Evolutionary conservation across 108 stramenopile genomes (phyloP).

Genomic region (Discostella pseudostelligera): DNA sequence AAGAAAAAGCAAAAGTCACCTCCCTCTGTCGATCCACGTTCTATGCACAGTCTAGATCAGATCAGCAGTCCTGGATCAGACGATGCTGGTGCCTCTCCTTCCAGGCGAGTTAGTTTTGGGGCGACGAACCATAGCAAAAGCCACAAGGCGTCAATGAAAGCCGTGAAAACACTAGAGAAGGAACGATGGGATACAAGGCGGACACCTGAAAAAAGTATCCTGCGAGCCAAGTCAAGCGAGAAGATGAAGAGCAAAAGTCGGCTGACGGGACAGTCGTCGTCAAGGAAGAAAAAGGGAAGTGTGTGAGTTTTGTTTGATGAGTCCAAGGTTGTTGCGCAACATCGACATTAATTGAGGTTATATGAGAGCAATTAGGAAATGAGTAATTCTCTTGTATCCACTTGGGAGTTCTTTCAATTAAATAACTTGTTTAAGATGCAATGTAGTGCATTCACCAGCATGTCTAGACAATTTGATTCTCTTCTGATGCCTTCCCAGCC

Average conservation of each 20-base stretch:
- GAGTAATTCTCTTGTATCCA: no score
- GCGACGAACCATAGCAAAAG: constrained; percentile 66
- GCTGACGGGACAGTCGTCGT: background rate
- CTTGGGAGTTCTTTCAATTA: no score
- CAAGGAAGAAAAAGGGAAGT: constrained; percentile 7
- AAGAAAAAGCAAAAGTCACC: constrained; percentile 54
- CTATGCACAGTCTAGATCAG: constrained; percentile 19
- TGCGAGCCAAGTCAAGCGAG: constrained; percentile 26
- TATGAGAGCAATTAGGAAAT: no score
- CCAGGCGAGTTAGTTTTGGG: constrained; percentile 71
- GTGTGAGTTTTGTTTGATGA: background rate
- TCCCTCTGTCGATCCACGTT: constrained; percentile 30
- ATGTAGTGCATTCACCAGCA: constrained; percentile 4
- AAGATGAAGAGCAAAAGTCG: constrained; percentile 7
- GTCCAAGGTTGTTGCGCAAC: no score
- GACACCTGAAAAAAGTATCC: constrained; percentile 78
- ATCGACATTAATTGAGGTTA: background rate
- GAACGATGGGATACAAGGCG: constrained; percentile 40
- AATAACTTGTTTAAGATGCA: no score
- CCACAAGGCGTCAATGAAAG: constrained; percentile 84
- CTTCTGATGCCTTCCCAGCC: constrained; percentile 1
- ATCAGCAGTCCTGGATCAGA: background rate
- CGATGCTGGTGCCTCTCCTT: constrained; percentile 3
- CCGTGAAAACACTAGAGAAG: constrained; percentile 50
- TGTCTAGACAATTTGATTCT: background rate